Percentiles rank a stretch among this genome's conserved stretches.
These are phyloP conservation scores for Dryas integrifolia DNA, from an alignment of 331 rosid genomes.

Conservation along the genomic window DNA sequence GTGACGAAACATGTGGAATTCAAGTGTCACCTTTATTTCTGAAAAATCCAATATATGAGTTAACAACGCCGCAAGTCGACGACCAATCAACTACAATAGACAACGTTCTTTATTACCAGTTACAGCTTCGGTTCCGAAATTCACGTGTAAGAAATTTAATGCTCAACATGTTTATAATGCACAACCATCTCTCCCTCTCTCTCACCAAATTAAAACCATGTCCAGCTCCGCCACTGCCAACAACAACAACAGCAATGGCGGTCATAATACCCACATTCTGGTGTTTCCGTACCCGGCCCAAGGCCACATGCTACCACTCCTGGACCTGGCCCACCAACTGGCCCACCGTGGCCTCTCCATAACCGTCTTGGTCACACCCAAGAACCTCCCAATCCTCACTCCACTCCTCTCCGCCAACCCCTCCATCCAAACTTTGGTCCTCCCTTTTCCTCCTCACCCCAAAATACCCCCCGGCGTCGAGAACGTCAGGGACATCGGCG, in stretches of 20 bases:
- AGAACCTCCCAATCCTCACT: constrained; percentile 41
- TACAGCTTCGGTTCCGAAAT: too few relatives aligned
- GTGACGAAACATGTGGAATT: too few relatives aligned
- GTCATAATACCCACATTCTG: constrained; percentile 33
- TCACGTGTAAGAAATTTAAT: too few relatives aligned
- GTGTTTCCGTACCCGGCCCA: constrained; percentile 67
- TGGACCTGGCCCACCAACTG: constrained; percentile 44
- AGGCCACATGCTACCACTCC: constrained; percentile 58
- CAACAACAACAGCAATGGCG: too few relatives aligned
- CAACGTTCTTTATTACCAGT: too few relatives aligned
- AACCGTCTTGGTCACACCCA: constrained; percentile 57
- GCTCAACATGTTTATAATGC: too few relatives aligned
- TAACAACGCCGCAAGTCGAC: too few relatives aligned
- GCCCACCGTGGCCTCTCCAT: constrained; percentile 29
- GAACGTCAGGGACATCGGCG: constrained; percentile 45
- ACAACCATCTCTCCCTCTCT: not conserved
- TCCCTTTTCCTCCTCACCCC: constrained; percentile 60
- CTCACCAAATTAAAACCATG: constrained; percentile 1
- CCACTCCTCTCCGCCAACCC: constrained; percentile 53
- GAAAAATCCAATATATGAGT: too few relatives aligned
- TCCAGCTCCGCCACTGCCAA: not conserved
- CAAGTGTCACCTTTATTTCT: too few relatives aligned
- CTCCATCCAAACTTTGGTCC: constrained; percentile 35
- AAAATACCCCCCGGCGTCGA: constrained; percentile 39
- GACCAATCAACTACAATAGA: too few relatives aligned